Evolutionary conservation across 345 rosid species (phyloP), one percentile per base, ranked within the genome.

Genomic region (Alliaria petiolata): DNA sequence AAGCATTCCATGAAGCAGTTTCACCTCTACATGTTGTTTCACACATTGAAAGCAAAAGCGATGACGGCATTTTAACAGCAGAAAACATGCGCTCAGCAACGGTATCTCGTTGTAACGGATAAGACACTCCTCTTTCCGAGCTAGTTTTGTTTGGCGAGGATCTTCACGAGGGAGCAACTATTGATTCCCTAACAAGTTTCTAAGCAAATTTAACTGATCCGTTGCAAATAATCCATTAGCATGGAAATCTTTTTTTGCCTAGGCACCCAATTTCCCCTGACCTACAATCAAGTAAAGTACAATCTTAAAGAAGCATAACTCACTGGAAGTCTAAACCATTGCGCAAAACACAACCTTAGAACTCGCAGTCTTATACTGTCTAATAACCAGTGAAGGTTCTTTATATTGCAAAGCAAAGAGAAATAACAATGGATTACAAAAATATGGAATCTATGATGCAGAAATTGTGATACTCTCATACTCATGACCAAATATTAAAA

Each of bases 11-110:
- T 85, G 81, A 65, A 86, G 92, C 75, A 93, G 74, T 77, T 86
- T 87, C 71, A 81, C 89, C 79, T 89, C 92, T 3, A 89, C 86
- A 40, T 90, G 96, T 71, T 83, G 86, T 66, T 79, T 93, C 85
- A 89, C 87, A 69, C 98, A 93, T 28, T 83, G 78, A 76, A 82
- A 69, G 78, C 97, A 93, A 54, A 78, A 93, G 17, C 92, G 78
- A 30, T 90, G 97, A 60, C 56, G 60, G 69, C 98, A 92, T 36
- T 78, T 83, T n/a, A 57, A 81, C 86, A 35, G 89, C 79, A 6
- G 84, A 52, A 73, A 93, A 93, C 79, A 93, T 87, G 71, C 61
- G 69, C 4, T 58, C 71, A 52, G 64, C 65, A 56, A 71, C 80
- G 16, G 57, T 71, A 63, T 85, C 88, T n/a, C n/a, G 38, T 83